Base-by-base conservation (phyloP, 352 stramenopile species). In the Phytophthora sansomeana region DNA sequence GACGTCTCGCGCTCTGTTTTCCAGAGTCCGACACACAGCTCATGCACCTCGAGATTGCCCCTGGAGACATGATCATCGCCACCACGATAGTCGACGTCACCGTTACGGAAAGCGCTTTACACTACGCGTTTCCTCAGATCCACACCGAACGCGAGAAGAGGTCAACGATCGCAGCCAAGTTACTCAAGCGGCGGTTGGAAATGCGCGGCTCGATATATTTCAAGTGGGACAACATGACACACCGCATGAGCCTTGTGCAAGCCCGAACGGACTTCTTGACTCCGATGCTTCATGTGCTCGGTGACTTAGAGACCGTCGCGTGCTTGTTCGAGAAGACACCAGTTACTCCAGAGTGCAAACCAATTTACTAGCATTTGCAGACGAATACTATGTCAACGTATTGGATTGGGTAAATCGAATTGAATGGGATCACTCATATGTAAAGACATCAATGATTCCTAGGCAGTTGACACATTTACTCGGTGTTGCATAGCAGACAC, bases 401-500 rank as follows among this genome's bases (percentile, higher is more conserved):
- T 24, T 24, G 21, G 21, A 24, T 24, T 24, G 21, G n/a, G n/a
- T 24, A 1, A 1, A 24, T 24, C 21, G 21, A 24, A 24, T 24
- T 24, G 21, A 24, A 24, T 24, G 21, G 21, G 21, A 24, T 24
- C 3, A 24, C 21, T 3, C 21, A 3, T 24, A 24, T 24, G 21
- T 24, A 24, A 24, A 24, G 21, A 24, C 21, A 24, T 24, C 21
- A 42, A 26, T 21, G 16, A 28, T 48, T 55, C 4, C n/a, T 38
- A 71, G n/a, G 21, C 24, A 56, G 83, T 43, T 49, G 19, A 21
- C 30, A 16, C 8, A 21, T 30, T 41, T 74, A 97, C 63, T 97
- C 90, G 43, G 90, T 98, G 79, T 98, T 98, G 78, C 96, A 99
- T 24, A 99, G 82, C 57, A 99, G 69, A 46, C 91, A 92, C 36